Evolutionary conservation across 2,329 filamentous ascomycete species (phyloP), one percentile per base, ranked within the genome.

Genomic region (Chaetomiaceae sp.): DNA sequence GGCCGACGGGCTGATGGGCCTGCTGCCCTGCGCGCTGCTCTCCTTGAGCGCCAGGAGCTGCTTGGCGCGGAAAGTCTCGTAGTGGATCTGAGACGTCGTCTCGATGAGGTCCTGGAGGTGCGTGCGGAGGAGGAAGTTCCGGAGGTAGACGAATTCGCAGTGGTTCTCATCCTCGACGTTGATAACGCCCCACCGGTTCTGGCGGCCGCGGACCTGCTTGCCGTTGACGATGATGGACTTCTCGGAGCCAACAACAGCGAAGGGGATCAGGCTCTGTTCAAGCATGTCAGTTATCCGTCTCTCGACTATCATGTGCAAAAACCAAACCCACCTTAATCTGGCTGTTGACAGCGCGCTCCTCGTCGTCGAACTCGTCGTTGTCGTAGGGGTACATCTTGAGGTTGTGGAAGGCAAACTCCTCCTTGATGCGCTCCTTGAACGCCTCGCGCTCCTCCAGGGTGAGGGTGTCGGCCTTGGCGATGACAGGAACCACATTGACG

Each of bases 361-460:
- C 93, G 59, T 93, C 87, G 67, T 99, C 93, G 63, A 97, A 86
- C 79, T 99, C 93, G 65, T 99, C 93, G 69, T 96, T 97, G 72
- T 99, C 93, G 72, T 99, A 99, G 55, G 93, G 93, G 79, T 95
- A 99, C 93, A 99, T 99, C 81, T 96, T 92, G 67, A 99, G 83
- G 80, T 97, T 97, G 83, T 99, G 93, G 86, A 99, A 99, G 53
- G 88, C 78, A 70, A 99, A 99, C 73, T 99, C 93, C 79, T 97
- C 93, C 87, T 96, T 96, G 79, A 99, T 99, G 70, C 87, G 83
- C 77, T 96, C 89, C 83, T 99, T 99, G 84, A 99, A 99, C 44
- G 86, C 88, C 68, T 84, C 83, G 63, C 93, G 86, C 81, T 99
- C 93, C 73, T 99, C 92, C 30, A 96, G 79, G 13, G 93, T 99